Evolutionary conservation across 2,329 filamentous ascomycete genomes (phyloP), one percentile per base, ranked within the genome.

Genomic region (Sordariomycetes sp.): DNA sequence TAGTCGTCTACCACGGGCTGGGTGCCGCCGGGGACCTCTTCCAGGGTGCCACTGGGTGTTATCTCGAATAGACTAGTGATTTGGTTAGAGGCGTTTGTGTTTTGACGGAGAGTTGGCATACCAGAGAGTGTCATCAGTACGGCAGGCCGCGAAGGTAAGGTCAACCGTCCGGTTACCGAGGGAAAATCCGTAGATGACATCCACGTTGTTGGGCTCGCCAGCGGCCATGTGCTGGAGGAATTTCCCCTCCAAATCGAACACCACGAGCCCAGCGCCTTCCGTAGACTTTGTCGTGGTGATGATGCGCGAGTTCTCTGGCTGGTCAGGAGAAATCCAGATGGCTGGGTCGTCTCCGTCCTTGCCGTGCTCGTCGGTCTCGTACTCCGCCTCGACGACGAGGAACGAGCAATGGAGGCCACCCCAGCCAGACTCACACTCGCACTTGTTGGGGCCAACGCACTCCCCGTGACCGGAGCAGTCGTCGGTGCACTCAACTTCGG

Each of bases 341-440:
- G 75, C 75, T 0, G 76, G 76, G 54, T 78, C 76, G 40, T 78
- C 75, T 0, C 76, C 74, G 25, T 85, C 35, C 72, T 75, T 3
- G 71, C 72, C 10, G 63, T 82, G 8, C 80, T 81, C 12, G 75
- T 81, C 35, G 79, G 81, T 18, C 68, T 77, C 24, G 83, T 83
- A 80, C 78, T 79, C 65, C 1, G 75, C 66, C 59, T 72, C 66
- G 0, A 77, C 71, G 0, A 72, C 64, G 20, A 76, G 66, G 61
- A 77, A 78, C 2, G 71, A 72, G 64, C 76, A 79, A 58, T 75
- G 70, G 0, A 76, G 65, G 0, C 75, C 75, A 3, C 73, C 74
- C 74, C 73, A 78, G 20, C 72, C 71, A 3, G 67, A 62, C 0
- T 72, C 66, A 34, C 76, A 78, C 24, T 67, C 61, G 60, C 75